A percentile compares a stretch with the other conserved stretches of the same genome.
phyloP scores from a whole-genome alignment of 305 asterid genomes.

The Fraxinus ornus region DNA sequence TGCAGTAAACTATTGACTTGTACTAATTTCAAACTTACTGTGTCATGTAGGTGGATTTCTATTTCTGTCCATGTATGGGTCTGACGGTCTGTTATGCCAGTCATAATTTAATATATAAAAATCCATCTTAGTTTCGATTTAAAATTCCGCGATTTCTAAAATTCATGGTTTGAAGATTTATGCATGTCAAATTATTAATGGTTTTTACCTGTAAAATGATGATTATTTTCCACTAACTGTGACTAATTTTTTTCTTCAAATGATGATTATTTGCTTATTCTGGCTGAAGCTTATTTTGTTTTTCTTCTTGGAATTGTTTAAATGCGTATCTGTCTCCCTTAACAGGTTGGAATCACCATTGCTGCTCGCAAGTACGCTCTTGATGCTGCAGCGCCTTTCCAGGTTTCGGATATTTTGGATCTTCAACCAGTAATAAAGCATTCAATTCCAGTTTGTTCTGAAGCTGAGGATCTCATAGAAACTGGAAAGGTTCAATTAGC shows the following conservation, averaged over 20 bases:
- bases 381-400: conserved; percentile 68
- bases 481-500: conserved; percentile 93
- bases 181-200: background rate
- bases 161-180: background rate
- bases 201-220: background rate
- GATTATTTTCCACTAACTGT: background rate
- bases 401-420: conserved; percentile 75
- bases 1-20: background rate
- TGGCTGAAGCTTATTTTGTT: background rate
- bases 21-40: background rate
- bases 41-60: background rate
- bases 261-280: background rate
- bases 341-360: conserved; percentile 81
- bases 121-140: background rate
- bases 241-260: background rate
- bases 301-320: background rate
- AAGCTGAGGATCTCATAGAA: conserved; percentile 92
- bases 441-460: conserved; percentile 91
- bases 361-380: conserved; percentile 84
- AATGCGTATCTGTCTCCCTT: conserved; percentile 8
- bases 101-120: background rate
- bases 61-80: background rate
- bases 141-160: background rate
- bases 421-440: conserved; percentile 91
- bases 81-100: background rate